Base-by-base conservation (phyloP, 495 filamentous ascomycete genomes). In the Penicillium coffeae region DNA sequence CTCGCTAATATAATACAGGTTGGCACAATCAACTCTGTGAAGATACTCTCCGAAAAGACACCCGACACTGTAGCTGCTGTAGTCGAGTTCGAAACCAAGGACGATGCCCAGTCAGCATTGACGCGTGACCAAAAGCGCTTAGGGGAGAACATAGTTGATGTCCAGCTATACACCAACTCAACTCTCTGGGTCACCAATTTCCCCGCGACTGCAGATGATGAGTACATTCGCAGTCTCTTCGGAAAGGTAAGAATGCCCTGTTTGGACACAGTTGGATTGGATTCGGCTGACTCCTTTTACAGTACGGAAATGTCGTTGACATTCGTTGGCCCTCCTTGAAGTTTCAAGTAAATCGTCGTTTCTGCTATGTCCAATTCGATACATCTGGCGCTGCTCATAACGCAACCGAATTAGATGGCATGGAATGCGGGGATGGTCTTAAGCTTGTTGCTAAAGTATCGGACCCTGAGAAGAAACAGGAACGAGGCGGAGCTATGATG, bases 171-270 rank as follows among this genome's bases (percentile, higher is more conserved):
- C 22, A 80, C 83, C 15, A 82, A 81, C 38, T 79, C 87, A 53
- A 96, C 88, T 3, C 69, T 98, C 15, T 98, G 83, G 63, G 87
- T 96, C 2, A 85, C 90, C 20, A 98, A 97, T 59, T 97, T 89
- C 61, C 89, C 91, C 4, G 85, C 90, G 13, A 76, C 83, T 13
- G 87, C 90, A 14, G 89, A 95, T 64, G 93, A 96, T 54, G 62
- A 70, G 2, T 93, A 82, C 59, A 81, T 98, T 42, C 86, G 82
- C 39, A 64, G 81, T 45, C 75, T 95, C 16, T 94, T 97, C 65
- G 70, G 79, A 51, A 66, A 79, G 48, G 79, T 79, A 60, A 53
- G 73, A 63, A 2, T 35, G 4, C 14, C 1, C 3, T 3, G 1
- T 5, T 44, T 34, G 2, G 9, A 21, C 14, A n/a, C 12, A 5